phyloP scores from a whole-genome alignment of 345 rosid species.

The Moricandia moricandioides region DNA sequence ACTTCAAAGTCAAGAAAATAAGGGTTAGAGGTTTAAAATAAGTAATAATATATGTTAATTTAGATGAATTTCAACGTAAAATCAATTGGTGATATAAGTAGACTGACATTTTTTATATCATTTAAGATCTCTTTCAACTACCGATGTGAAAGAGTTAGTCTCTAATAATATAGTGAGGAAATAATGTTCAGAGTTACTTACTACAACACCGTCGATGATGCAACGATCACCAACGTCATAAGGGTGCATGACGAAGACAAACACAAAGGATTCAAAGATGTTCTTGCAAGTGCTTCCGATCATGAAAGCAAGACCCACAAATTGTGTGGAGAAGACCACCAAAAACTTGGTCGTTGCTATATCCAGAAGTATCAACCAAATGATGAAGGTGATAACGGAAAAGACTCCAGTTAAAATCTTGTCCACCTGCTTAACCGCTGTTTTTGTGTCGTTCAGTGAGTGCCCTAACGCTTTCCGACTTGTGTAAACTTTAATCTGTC shows the following conservation, averaged over 20 bases:
- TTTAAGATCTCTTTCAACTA: too few relatives aligned
- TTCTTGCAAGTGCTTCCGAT: constrained; percentile 83
- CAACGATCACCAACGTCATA: constrained; percentile 95
- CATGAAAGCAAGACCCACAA: constrained; percentile 64
- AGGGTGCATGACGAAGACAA: constrained; percentile 91
- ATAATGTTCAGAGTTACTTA: not conserved
- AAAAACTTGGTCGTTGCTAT: constrained; percentile 73
- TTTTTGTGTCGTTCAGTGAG: constrained; percentile 80
- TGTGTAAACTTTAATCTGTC: constrained; percentile 74
- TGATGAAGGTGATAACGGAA: constrained; percentile 38
- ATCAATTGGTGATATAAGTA: too few relatives aligned
- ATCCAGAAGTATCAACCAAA: constrained; percentile 72
- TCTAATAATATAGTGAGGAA: not conserved
- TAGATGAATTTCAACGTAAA: too few relatives aligned
- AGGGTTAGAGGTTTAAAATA: not conserved
- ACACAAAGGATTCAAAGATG: constrained; percentile 69
- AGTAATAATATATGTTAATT: not conserved
- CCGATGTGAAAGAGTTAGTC: too few relatives aligned
- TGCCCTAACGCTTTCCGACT: constrained; percentile 69
- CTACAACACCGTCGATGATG: constrained; percentile 70
- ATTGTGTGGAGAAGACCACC: constrained; percentile 59
- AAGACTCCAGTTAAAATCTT: constrained; percentile 58
- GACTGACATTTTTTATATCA: too few relatives aligned
- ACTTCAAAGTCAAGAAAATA: constrained; percentile 33
- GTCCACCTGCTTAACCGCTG: constrained; percentile 77